phyloP scores from a whole-genome alignment of 768 basidiomycete species.

The Gloeopeniophorella convolvens region DNA sequence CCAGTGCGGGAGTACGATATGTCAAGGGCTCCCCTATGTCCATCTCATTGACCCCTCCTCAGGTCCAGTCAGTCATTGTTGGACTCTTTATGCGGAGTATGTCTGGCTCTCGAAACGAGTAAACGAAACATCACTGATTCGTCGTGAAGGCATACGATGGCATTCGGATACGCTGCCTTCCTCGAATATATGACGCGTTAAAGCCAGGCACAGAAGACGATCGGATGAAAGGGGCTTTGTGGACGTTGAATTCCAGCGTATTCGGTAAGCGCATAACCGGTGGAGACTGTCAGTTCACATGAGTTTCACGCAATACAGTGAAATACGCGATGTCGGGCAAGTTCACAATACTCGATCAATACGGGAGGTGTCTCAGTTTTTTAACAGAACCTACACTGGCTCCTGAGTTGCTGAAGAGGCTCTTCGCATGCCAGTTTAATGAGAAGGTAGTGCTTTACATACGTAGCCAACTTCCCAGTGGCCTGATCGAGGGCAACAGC shows the following conservation, averaged over 20 bases:
- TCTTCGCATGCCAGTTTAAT: constrained; percentile 75
- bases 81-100: constrained; percentile 41
- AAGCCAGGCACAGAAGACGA: constrained; percentile 74
- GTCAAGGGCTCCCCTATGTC: too few species aligned
- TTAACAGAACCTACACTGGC: constrained; percentile 56
- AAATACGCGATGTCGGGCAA: constrained; percentile 39
- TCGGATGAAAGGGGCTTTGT: constrained; percentile 88
- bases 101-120: constrained; percentile 12
- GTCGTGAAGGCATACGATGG: constrained; percentile 58
- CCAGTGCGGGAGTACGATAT: constrained; percentile 30
- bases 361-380: background rate
- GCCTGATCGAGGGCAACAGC: constrained; percentile 31
- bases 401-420: constrained; percentile 46
- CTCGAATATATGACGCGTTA: constrained; percentile 49
- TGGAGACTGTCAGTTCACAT: background rate
- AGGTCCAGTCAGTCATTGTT: constrained; percentile 36
- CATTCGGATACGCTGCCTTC: constrained; percentile 55
- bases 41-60: constrained; percentile 7
- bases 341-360: background rate
- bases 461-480: background rate
- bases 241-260: constrained; percentile 59
- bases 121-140: background rate
- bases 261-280: constrained; percentile 40
- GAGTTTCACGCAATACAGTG: constrained; percentile 23
- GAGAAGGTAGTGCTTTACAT: constrained; percentile 52